Evolutionary conservation across 2,329 filamentous ascomycete genomes (phyloP).

Genomic region (Aotearoamyces nothofagi): DNA sequence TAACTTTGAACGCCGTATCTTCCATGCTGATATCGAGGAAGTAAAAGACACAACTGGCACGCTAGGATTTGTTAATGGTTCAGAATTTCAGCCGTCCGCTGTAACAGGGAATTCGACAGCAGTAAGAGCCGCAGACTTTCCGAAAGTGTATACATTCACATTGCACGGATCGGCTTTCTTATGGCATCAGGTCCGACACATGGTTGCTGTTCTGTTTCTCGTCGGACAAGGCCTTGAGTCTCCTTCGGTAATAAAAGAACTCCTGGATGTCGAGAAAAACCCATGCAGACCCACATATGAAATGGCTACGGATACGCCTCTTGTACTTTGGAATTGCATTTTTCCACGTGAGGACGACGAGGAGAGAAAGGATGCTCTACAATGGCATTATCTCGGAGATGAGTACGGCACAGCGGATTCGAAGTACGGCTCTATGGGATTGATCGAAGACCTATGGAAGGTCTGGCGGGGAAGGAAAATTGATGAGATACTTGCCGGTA

Average conservation of each 20-base stretch:
- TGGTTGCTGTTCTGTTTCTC: conserved; percentile 84
- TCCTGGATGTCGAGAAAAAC: conserved; percentile 58
- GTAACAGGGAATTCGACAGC: conserved; percentile 2
- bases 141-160: conserved; percentile 75
- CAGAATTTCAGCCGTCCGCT: conserved; percentile 26
- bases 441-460: conserved; percentile 67
- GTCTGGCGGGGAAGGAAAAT: conserved; percentile 77
- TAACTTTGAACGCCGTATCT: conserved; percentile 68
- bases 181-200: conserved; percentile 95
- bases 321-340: conserved; percentile 92
- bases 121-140: conserved; percentile 2
- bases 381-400: conserved; percentile 72
- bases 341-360: conserved; percentile 45
- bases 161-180: conserved; percentile 86
- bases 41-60: conserved; percentile 38
- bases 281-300: conserved; percentile 73
- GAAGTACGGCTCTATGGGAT: conserved; percentile 48
- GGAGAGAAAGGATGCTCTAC: conserved; percentile 40
- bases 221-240: conserved; percentile 78
- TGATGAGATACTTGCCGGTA: conserved; percentile 70
- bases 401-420: conserved; percentile 35
- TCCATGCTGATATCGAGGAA: conserved; percentile 63
- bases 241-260: conserved; percentile 53
- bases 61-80: conserved; percentile 36
- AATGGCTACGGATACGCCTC: conserved; percentile 78